Evolutionary conservation across 23 red algal species (phyloP).

Genomic region (Gracilaria caudata): DNA sequence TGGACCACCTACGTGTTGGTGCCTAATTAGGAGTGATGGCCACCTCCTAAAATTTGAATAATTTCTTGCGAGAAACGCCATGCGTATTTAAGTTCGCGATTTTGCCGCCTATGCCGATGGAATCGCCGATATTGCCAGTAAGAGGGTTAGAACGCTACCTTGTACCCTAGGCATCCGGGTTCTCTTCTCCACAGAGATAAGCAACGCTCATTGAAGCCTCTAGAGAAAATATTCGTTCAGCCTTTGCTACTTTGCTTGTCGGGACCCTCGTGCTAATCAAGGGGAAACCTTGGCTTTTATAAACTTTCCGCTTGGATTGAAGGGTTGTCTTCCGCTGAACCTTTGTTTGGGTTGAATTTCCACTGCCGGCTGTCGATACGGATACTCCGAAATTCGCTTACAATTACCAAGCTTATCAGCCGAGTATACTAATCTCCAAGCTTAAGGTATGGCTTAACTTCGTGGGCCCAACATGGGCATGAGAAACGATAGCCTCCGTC

Average conservation of each 20-base stretch:
- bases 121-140: no score
- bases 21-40: neutral
- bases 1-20: neutral
- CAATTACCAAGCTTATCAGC: neutral
- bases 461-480: slow-evolving; percentile 57
- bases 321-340: no score
- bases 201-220: no score
- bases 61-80: neutral
- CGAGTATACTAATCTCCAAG: neutral
- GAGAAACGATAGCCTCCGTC: slow-evolving; percentile 28
- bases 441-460: slow-evolving; percentile 5
- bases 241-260: neutral
- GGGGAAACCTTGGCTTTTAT: no score
- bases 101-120: no score
- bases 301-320: no score
- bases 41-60: neutral
- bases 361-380: neutral
- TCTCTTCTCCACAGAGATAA: no score
- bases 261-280: neutral
- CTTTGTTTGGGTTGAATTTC: no score
- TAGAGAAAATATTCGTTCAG: no score
- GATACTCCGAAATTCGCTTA: neutral
- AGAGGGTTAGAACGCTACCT: no score
- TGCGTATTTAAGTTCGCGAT: no score
- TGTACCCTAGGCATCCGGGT: no score